Evolutionary conservation across 495 filamentous ascomycete genomes (phyloP), one percentile per base, ranked within the genome.

Genomic region (Penicillium roqueforti): DNA sequence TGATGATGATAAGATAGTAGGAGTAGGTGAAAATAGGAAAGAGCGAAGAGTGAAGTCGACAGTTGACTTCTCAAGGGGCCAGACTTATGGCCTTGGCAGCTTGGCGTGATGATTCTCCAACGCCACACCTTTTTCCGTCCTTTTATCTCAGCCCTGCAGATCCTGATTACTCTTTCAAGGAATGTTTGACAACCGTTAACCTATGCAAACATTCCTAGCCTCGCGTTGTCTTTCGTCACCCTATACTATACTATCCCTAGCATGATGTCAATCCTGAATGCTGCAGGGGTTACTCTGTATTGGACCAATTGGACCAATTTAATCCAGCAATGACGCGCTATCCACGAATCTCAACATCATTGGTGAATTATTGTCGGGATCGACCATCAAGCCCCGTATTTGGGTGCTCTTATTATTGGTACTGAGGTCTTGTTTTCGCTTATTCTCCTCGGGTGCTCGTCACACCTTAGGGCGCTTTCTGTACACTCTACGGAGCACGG

Each of bases 321-420:
- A 36, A 8, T 36, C n/a, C 20, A 11, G 13, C 11, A 53, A 57
- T 63, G 54, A 63, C 60, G 60, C 60, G 51, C 57, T 57, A 54
- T 55, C 29, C 26, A n/a, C 11, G 37, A 31, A 29, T 59, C 20
- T 51, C n/a, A 3, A 14, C 11, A 3, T 44, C 7, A 47, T 60
- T 60, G 60, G 57, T 31, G 29, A 10, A 41, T 47, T 18, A 41
- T 42, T 25, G 39, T 52, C 42, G 48, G 1, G 51, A 60, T 60
- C 51, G 51, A 55, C 60, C 4, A 14, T 10, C 11, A 19, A 25
- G 46, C 51, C 23, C 28, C 46, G 10, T 43, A 14, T 44, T 29
- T 26, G 16, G 51, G 38, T 32, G 42, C 32, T n/a, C 19, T 22
- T 11, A 25, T 29, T n/a, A 41, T 32, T 28, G 42, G 38, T 29